Conservation (phyloP, 192 early-diverging fungal genomes). For the Spinellus fusiger region DNA sequence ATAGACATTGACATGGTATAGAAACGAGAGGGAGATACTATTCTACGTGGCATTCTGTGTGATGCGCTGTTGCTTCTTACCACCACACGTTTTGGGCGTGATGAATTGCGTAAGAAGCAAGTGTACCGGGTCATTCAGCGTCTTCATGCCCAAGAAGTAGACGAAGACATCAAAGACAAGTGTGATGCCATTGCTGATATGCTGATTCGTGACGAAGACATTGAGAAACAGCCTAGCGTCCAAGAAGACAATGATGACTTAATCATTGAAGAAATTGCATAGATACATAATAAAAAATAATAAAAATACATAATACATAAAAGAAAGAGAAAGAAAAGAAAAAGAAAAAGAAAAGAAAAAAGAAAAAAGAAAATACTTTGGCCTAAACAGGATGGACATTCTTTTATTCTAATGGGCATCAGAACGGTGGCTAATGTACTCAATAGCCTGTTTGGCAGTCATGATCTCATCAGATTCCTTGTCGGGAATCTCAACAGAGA, state of each 20-base stretch:
- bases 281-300: too few relatives aligned
- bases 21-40: constrained; percentile 74
- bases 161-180: constrained; percentile 63
- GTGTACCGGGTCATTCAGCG: constrained; percentile 85
- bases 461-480: constrained; percentile 95
- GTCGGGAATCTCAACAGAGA: constrained; percentile 96
- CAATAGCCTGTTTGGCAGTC: constrained; percentile 82
- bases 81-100: constrained; percentile 66
- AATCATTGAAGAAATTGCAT: constrained; percentile 36
- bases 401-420: constrained; percentile 62
- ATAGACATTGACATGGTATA: constrained; percentile 3
- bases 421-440: constrained; percentile 65
- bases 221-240: constrained; percentile 19
- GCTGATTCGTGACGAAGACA: constrained; percentile 71
- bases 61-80: constrained; percentile 81
- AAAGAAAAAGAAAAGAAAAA: background rate
- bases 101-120: constrained; percentile 71
- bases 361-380: background rate
- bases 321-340: background rate
- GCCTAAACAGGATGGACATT: background rate
- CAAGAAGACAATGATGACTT: constrained; percentile 32
- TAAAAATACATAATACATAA: background rate
- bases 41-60: constrained; percentile 65
- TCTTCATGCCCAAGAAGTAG: constrained; percentile 68
- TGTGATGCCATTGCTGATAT: constrained; percentile 80